Base-by-base conservation (phyloP, 2,329 filamentous ascomycete genomes). In the Xylaria sp. region DNA sequence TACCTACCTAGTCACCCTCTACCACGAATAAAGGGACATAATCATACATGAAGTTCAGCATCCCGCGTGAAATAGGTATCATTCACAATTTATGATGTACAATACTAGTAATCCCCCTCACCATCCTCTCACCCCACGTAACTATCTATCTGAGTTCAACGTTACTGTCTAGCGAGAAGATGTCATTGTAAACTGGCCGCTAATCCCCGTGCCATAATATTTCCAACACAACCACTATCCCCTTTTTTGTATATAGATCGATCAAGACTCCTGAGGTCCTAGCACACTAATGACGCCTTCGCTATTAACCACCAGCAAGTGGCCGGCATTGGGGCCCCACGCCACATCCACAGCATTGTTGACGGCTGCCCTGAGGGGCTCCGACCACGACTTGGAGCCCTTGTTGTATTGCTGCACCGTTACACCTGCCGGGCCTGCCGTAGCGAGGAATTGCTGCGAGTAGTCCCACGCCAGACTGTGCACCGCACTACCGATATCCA, bases 391-490 rank as follows among this genome's bases (percentile, higher is more conserved):
- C 87, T 97, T 99, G 70, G 89, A 87, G 62, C 90, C 85, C 86
- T 98, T 99, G 72, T 88, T 87, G 81, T 97, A 99, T 77, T 97
- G 92, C 80, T 96, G 93, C 50, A 99, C 93, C 5, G 92, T 93
- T 56, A 98, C 84, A 34, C 94, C 94, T 54, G 91, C 90, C 3
- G 91, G 87, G 7, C 95, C 95, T 3, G 89, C 92, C 13, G 92
- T 92, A 31, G 94, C 92, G 63, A 99, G 85, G 83, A 92, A 99
- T 81, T 98, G 95, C 52, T 94, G 95, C 7, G 93, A 96, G 84
- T 97, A 98, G 78, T 99, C 96, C 94, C 94, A 99, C 58, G 87
- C 86, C 72, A 98, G 86, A 50, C 88, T 89, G 70, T 92, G 88
- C 57, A 97, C 89, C n/a, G 89, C 86, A 70, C 90, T 91, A 65